Evolutionary conservation across 164 flowering plant species (phyloP), one percentile per base, ranked within the genome.

Genomic region (Aristolochia contorta): DNA sequence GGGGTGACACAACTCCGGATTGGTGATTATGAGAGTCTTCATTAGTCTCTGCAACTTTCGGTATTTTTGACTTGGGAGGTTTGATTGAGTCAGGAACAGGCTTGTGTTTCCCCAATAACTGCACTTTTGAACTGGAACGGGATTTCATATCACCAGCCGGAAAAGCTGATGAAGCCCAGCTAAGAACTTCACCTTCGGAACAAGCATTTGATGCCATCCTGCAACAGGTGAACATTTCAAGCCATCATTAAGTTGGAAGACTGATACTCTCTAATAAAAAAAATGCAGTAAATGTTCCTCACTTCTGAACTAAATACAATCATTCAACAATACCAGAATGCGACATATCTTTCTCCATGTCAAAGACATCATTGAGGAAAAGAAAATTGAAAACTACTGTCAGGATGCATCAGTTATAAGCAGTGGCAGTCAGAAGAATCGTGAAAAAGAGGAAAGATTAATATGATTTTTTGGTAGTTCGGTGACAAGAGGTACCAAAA

Each of bases 21-120:
- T 69, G 77, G 32, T 57, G 21, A 41, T 48, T 60, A 27, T 47
- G 62, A 56, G 71, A 61, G 41, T 52, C 69, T 15, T 75, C 83
- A 48, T 60, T 58, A 7, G 70, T 57, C 63, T 77, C 86, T 16
- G 57, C 33, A 23, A 63, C 68, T 71, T 66, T 83, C 45, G 12
- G 62, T 33, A 59, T 51, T 74, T 85, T 88, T 12, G 84, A 74
- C 66, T 80, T 86, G 23, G 88, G 60, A 25, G 79, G 71, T 70
- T 67, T 88, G 20, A 19, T 20, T 3, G 78, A 66, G 14, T 91
- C 98, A 16, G 80, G 64, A 16, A 71, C 33, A 18, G 78, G 78
- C 74, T 84, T 92, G 70, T 85, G 91, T 69, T 90, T 90, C 46
- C 95, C 95, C 64, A 71, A 45, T 16, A 69, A 54, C 54, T 72